Evolutionary conservation across 345 rosid genomes (phyloP), one percentile per base, ranked within the genome.

Genomic region (Linum lewisii): DNA sequence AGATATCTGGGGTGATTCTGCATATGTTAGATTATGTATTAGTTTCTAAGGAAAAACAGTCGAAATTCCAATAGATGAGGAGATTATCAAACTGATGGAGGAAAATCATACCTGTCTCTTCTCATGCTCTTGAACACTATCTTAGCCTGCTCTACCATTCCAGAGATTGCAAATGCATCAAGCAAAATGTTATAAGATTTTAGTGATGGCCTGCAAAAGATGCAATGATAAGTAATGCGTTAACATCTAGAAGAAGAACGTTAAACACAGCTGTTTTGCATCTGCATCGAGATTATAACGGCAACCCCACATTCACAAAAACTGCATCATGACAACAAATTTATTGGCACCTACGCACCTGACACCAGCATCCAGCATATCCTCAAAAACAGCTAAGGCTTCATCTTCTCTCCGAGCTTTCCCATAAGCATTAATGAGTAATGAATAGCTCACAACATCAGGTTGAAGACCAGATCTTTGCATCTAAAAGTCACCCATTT

Each of bases 331-430:
- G n/a, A 29, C 21, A 32, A 19, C 2, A 32, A 62, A 36, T 25
- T 18, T 26, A 21, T 37, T 7, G 54, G 21, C 47, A 45, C 57
- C 34, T 16, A 58, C 81, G 45, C 61, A 92, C 99, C 94, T 88
- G 71, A 93, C 85, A 69, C 94, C 94, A 63, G 99, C 97, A 76
- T 73, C 92, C 70, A 86, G 80, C 99, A 93, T 93, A 72, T 89
- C 96, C 81, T 88, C 97, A 69, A 93, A 93, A 73, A 93, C 99
- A 45, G 97, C 87, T 51, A 93, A 69, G 60, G 99, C 97, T 86
- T 93, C 99, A 52, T 82, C 97, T 61, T 93, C 99, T 68, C 97
- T 81, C 69, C 99, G 80, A 50, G 97, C 97, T 79, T 78, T 88
- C 51, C 97, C 95, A 73, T 93, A 93, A 63, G 95, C 97, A 63